phyloP scores from a whole-genome alignment of 2,329 filamentous ascomycete genomes.

The Biscogniauxia sp. region DNA sequence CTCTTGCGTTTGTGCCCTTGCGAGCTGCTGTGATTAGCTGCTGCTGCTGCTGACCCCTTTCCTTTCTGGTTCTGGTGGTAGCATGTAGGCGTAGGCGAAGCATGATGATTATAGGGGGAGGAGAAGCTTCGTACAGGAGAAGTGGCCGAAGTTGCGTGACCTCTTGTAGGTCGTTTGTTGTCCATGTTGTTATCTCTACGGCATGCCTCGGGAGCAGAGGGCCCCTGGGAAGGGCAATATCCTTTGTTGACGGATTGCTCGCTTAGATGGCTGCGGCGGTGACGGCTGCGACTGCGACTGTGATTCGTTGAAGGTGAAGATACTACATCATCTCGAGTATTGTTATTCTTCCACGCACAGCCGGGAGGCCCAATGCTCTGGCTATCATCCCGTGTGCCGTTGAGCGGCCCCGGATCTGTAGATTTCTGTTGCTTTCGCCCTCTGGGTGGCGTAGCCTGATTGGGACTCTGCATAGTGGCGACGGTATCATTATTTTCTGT shows the following conservation, averaged over 20 bases:
- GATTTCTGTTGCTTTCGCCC: not conserved
- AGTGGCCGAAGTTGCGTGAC: not conserved
- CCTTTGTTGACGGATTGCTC: not conserved
- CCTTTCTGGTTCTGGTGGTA: not conserved
- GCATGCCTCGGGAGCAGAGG: not conserved
- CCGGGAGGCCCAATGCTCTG: not conserved
- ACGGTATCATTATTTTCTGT: not conserved
- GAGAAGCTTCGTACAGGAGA: not conserved
- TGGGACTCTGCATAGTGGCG: not conserved
- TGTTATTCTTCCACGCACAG: not conserved
- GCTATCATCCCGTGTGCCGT: not conserved
- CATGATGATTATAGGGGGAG: too few species aligned
- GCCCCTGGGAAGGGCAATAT: not conserved
- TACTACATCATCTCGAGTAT: not conserved
- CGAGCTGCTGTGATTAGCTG: not conserved
- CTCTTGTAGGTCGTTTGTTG: too few species aligned
- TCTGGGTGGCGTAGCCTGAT: not conserved
- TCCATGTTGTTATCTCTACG: not conserved
- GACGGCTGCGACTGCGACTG: too few species aligned
- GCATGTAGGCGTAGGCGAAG: too few species aligned
- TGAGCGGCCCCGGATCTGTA: not conserved
- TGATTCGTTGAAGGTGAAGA: not conserved
- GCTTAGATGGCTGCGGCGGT: not conserved
- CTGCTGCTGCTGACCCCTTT: too few species aligned
- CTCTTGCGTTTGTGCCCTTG: not conserved